Evolutionary conservation across 1,139 yeast species (phyloP).

Genomic region (Nematodospora anomalae): DNA sequence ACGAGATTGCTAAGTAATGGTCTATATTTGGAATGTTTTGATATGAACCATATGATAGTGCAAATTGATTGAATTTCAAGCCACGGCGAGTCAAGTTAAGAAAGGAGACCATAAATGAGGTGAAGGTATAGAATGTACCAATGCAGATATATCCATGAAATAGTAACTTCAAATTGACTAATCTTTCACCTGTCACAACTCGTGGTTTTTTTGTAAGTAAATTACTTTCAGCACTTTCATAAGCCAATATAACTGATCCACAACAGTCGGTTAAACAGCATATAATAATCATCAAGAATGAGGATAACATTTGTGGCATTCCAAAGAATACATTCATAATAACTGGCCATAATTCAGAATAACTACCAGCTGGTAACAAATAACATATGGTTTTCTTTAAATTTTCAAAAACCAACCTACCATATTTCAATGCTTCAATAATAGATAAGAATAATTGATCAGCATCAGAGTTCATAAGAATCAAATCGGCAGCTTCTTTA

Average conservation of each 20-base stretch:
- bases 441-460: conserved; percentile 43
- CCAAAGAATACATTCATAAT: conserved; percentile 50
- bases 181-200: conserved; percentile 40
- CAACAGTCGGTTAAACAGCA: conserved; percentile 51
- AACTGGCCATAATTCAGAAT: conserved; percentile 55
- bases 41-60: conserved; percentile 40
- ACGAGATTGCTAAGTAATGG: conserved; percentile 32
- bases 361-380: conserved; percentile 55
- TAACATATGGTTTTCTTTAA: conserved; percentile 51
- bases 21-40: conserved; percentile 25
- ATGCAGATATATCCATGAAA: conserved; percentile 46
- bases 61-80: conserved; percentile 33
- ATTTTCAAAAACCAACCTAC: conserved; percentile 54
- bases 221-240: conserved; percentile 47
- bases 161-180: conserved; percentile 43
- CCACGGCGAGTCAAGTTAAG: conserved; percentile 41
- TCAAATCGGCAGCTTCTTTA: conserved; percentile 56
- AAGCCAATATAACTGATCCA: conserved; percentile 46
- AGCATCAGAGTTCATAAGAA: conserved; percentile 27
- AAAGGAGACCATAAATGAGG: conserved; percentile 45
- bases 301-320: conserved; percentile 50
- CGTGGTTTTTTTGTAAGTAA: conserved; percentile 46
- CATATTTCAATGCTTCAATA: conserved; percentile 47
- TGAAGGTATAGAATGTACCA: conserved; percentile 45
- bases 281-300: conserved; percentile 53